Base-by-base conservation (phyloP, 768 basidiomycete genomes). In the Russula griseocarnosa region DNA sequence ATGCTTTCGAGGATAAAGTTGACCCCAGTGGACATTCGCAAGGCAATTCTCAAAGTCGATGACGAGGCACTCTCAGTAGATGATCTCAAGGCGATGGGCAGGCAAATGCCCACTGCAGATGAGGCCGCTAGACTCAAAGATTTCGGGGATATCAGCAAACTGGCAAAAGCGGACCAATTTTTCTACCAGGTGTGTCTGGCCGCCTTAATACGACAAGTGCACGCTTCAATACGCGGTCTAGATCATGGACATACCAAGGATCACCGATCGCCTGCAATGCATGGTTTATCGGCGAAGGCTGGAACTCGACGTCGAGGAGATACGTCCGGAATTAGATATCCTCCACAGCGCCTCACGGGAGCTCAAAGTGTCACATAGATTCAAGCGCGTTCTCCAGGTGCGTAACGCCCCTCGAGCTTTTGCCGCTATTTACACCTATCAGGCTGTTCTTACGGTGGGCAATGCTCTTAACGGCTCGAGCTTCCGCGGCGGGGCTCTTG, bases 201-300 rank as follows among this genome's bases (percentile, higher is more conserved):
- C 11, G 16, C 22, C 11, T 9, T 47, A 13, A 28, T 14, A 11
- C 24, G 10, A 38, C 16, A 24, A 14, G 47, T 30, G 18, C 38
- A 42, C 22, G 14, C 52, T 55, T 1, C 16, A 60, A 60, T 42
- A 14, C 7, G 26, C 14, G 18, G 22, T 32, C n/a, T 61, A 94
- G 90, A 88, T 95, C 59, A 87, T 87, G 78, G 75, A 76, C 1
- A 86, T 96, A 40, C 91, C 93, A 2, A 80, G 91, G 26, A 81
- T 96, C 11, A 71, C 82, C 3, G 81, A 87, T 66, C 83, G 94
- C 6, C 71, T 94, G 28, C 84, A 88, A 5, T 89, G 86, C 70
- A 94, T 96, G 88, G 71, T 93, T 14, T 95, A 89, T 73, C 84
- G 92, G 13, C 81, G 84, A n/a, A 86, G 84, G 67, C 79, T 96